Conservation (phyloP, 75 land plant species). For the Gnetum montanum region DNA sequence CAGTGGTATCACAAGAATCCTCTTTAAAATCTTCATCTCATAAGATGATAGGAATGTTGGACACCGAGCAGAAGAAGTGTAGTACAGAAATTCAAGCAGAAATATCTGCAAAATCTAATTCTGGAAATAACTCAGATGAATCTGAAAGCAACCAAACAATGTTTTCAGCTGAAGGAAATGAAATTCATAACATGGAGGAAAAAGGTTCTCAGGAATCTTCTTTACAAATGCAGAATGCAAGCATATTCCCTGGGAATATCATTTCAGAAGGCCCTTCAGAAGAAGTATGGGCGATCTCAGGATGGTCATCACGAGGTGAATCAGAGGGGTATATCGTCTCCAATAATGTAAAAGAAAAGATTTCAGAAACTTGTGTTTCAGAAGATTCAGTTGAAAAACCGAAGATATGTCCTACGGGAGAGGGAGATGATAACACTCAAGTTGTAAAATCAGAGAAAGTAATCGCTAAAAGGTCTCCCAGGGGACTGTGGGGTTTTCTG, state of each 20-base stretch:
- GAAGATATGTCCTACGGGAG: neutral
- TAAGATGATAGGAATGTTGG: slow-evolving; percentile 4
- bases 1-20: no score
- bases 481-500: slow-evolving; percentile 40
- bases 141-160: neutral
- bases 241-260: slow-evolving; percentile 15
- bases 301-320: slow-evolving; percentile 14
- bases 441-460: slow-evolving; percentile 4
- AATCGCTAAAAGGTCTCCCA: slow-evolving; percentile 21
- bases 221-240: slow-evolving; percentile 8
- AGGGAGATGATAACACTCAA: neutral
- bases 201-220: slow-evolving; percentile 3
- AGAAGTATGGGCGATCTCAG: slow-evolving; percentile 34
- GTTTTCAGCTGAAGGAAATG: slow-evolving; percentile 11
- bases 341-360: slow-evolving; percentile 11
- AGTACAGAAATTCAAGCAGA: neutral
- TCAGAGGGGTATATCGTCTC: neutral
- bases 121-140: neutral
- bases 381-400: neutral
- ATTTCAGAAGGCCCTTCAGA: slow-evolving; percentile 35
- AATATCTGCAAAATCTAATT: neutral
- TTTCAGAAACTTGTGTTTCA: neutral
- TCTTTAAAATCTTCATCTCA: neutral
- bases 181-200: slow-evolving; percentile 3
- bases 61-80: neutral